Conservation (phyloP, 495 filamentous ascomycete genomes). For the Delitschia confertaspora region DNA sequence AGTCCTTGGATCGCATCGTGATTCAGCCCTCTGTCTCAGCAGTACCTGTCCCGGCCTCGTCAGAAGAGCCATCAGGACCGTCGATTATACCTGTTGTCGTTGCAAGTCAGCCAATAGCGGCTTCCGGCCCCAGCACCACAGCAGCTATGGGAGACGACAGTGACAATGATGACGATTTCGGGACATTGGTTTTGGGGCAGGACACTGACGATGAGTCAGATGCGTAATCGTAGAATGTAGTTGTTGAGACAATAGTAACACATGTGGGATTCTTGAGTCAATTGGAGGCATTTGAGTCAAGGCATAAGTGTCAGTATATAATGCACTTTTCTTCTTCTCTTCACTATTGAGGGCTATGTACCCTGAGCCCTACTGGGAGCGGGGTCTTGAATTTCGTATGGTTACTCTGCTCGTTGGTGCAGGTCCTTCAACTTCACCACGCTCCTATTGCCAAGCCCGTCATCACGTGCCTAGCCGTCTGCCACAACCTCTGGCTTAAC, state of each 20-base stretch:
- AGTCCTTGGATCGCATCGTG: too few relatives aligned
- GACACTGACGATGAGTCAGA: conserved; percentile 25
- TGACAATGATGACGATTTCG: conserved; percentile 23
- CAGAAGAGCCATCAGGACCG: neutral
- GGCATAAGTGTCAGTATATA: neutral
- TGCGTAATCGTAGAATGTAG: too few relatives aligned
- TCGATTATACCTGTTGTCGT: neutral
- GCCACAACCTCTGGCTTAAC: too few relatives aligned
- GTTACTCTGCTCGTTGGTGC: neutral
- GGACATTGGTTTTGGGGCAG: conserved; percentile 20
- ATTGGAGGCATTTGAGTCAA: too few relatives aligned
- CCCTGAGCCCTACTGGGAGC: neutral
- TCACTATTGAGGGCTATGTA: neutral
- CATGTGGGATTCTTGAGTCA: too few relatives aligned
- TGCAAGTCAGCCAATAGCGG: neutral
- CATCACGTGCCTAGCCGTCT: neutral
- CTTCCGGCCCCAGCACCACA: neutral
- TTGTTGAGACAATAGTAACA: too few relatives aligned
- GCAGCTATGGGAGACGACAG: neutral
- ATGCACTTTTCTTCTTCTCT: neutral
- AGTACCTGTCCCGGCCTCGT: too few relatives aligned
- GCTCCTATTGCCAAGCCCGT: neutral
- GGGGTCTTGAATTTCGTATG: neutral
- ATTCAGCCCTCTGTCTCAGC: too few relatives aligned
- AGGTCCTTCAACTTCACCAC: neutral